Percentiles rank a stretch among this genome's conserved stretches.
Conservation (phyloP, 495 filamentous ascomycete genomes). For the Chlorociboria aeruginascens region DNA sequence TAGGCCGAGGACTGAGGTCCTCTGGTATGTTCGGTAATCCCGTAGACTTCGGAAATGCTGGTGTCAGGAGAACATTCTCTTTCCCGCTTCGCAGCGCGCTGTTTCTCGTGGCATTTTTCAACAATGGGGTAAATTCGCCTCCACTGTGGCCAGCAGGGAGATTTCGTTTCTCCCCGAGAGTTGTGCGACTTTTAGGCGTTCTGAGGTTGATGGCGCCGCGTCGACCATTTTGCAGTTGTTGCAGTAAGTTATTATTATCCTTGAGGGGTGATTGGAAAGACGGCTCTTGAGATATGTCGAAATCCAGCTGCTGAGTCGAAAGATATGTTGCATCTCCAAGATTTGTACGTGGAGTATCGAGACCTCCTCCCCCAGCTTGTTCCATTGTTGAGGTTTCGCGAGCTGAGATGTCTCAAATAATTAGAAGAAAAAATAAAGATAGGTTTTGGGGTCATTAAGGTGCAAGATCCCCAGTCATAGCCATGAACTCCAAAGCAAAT, state of each 20-base stretch:
- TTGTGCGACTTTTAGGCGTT: slow-evolving; percentile 56
- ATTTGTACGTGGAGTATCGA: slow-evolving; percentile 73
- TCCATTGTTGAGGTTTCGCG: slow-evolving; percentile 25
- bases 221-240: slow-evolving; percentile 51
- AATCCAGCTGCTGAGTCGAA: slow-evolving; percentile 46
- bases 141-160: slow-evolving; percentile 44
- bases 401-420: slow-evolving; percentile 6
- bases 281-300: slow-evolving; percentile 69
- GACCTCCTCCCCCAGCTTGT: slow-evolving; percentile 37
- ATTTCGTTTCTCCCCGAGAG: slow-evolving; percentile 58
- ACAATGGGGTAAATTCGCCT: slow-evolving; percentile 83
- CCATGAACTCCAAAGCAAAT: slow-evolving; percentile 18
- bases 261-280: slow-evolving; percentile 81
- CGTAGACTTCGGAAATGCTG: slow-evolving; percentile 48
- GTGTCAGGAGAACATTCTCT: slow-evolving; percentile 51
- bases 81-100: slow-evolving; percentile 51
- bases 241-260: slow-evolving; percentile 56
- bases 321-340: slow-evolving; percentile 69
- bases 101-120: slow-evolving; percentile 81
- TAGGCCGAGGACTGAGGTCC: slow-evolving; percentile 48
- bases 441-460: slow-evolving; percentile 10
- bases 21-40: slow-evolving; percentile 50
- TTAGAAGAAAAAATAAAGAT: slow-evolving; percentile 9
- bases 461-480: slow-evolving; percentile 8
- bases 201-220: slow-evolving; percentile 42